A percentile compares a stretch with the other conserved stretches of the same genome.
Evolutionary conservation across 331 rosid genomes (phyloP).

Genomic region (Quercus tomentella): DNA sequence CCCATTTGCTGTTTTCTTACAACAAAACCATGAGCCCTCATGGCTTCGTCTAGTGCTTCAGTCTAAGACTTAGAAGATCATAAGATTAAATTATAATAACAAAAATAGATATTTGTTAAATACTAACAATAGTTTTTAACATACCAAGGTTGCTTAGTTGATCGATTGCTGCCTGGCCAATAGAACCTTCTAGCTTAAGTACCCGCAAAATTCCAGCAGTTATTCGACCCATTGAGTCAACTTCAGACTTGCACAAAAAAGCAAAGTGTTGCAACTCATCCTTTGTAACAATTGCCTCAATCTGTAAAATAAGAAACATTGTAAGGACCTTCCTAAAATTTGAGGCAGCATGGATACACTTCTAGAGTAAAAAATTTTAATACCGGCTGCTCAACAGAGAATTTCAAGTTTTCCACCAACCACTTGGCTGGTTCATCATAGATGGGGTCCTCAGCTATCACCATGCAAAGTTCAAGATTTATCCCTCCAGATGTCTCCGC

Average conservation of each 20-base stretch:
- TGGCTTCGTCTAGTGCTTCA: neutral
- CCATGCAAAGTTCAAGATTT: slow-evolving; percentile 64
- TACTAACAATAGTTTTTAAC: slow-evolving; percentile 5
- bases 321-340: slow-evolving; percentile 4
- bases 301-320: slow-evolving; percentile 41
- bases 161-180: slow-evolving; percentile 78
- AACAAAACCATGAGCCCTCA: neutral
- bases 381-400: slow-evolving; percentile 84
- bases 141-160: slow-evolving; percentile 86
- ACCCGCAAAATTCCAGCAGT: slow-evolving; percentile 77
- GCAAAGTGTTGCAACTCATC: slow-evolving; percentile 90
- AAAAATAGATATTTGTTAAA: neutral
- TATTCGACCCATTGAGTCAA: slow-evolving; percentile 88
- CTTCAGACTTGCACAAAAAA: slow-evolving; percentile 86
- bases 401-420: slow-evolving; percentile 80
- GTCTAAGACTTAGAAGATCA: neutral
- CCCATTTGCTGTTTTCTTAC: neutral
- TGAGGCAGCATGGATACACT: slow-evolving; percentile 4
- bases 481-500: slow-evolving; percentile 55
- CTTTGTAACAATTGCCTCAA: slow-evolving; percentile 87
- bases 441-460: slow-evolving; percentile 48
- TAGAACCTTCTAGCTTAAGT: slow-evolving; percentile 83
- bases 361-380: slow-evolving; percentile 19
- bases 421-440: slow-evolving; percentile 63
- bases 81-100: slow-evolving; percentile 1